Evolutionary conservation across 441 rosid genomes (phyloP), one percentile per base, ranked within the genome.

Genomic region (Capsella rubella): DNA sequence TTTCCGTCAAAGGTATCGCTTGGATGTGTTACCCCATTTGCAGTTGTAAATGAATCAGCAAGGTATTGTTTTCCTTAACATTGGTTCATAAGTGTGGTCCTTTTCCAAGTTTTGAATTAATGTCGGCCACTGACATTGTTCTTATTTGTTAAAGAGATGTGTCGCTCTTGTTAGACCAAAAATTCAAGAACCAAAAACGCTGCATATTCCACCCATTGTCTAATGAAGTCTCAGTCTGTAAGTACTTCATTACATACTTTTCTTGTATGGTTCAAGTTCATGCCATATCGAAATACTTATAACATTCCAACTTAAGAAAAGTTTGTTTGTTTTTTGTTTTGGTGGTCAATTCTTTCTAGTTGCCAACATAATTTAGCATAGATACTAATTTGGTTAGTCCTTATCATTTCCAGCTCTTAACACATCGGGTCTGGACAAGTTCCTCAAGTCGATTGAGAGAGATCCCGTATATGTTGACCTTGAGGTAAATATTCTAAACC

Each of bases 191-290:
- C 70, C 92, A 85, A 56, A 75, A 79, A 42, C 71, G 61, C 61
- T 89, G 96, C 87, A 76, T 94, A 81, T 94, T 94, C 86, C 99
- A 94, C 73, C 99, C 97, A 16, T 80, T 94, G 49, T 84, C 94
- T 46, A 94, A 94, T 53, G 90, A 91, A 42, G 84, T 82, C 75
- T 90, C 97, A 67, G 74, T 94, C 42, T 83, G 97, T 94, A 83
- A 85, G 97, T 51, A 35, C 11, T 40, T 61, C 5, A 16, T 71
- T 31, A 18, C 27, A 31, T 14, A 18, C 11, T 9, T 53, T 27
- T 42, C 39, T 27, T 59, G 49, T 3, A 32, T 18, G 27, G 42
- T 50, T 51, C 11, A 34, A 49, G 47, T 65, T 8, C 47, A 59
- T 18, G 32, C 43, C 57, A 34, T 18, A 34, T 32, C 5, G 27